phyloP scores from a whole-genome alignment of 176 grass and related monocot genomes.

The Chloris gayana region DNA sequence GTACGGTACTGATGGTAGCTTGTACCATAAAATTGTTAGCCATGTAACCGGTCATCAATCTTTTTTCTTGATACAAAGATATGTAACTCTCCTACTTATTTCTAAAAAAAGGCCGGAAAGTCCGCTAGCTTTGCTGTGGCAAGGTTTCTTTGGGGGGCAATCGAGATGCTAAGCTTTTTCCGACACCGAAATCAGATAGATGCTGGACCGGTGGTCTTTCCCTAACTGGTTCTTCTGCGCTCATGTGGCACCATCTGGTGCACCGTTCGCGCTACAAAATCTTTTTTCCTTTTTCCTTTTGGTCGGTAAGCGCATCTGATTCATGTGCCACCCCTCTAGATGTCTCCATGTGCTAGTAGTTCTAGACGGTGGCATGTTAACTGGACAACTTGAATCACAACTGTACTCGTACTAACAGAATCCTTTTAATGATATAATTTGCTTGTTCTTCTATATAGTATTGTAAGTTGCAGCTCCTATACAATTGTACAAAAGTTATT shows the following conservation, averaged over 20 bases:
- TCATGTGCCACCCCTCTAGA: not conserved
- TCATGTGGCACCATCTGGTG: not conserved
- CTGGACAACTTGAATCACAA: too few relatives aligned
- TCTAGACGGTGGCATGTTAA: too few relatives aligned
- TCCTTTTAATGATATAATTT: too few relatives aligned
- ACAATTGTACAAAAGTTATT: constrained; percentile 1
- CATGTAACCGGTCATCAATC: too few relatives aligned
- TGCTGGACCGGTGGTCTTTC: not conserved
- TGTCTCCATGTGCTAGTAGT: too few relatives aligned
- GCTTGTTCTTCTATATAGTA: too few relatives aligned
- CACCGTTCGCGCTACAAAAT: not conserved
- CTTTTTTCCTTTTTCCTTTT: not conserved
- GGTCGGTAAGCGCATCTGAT: not conserved
- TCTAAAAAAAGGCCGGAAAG: not conserved
- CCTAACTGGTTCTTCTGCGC: not conserved
- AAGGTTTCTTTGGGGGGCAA: not conserved
- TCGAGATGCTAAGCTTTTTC: not conserved
- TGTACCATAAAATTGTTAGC: too few relatives aligned
- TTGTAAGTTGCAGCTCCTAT: too few relatives aligned
- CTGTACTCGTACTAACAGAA: too few relatives aligned
- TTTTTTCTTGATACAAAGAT: too few relatives aligned
- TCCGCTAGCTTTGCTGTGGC: not conserved
- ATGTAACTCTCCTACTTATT: too few relatives aligned
- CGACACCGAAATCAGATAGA: not conserved
- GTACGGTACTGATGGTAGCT: too few relatives aligned